phyloP scores from a whole-genome alignment of 164 flowering plant species.

The Houttuynia cordata region DNA sequence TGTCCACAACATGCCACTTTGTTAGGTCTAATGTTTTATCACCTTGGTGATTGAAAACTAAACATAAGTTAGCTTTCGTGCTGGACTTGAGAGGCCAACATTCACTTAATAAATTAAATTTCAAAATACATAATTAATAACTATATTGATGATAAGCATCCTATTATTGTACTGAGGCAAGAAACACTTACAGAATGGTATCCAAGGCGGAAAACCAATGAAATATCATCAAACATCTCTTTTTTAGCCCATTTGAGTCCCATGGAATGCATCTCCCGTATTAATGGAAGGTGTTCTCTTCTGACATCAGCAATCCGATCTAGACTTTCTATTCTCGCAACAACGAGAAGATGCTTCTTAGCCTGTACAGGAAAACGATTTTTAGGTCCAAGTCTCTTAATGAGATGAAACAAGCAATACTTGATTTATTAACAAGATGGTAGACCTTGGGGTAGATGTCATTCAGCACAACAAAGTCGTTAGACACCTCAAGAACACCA shows the following conservation, averaged over 20 bases:
- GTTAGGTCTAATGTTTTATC: too few relatives aligned
- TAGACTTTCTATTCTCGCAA: slow-evolving; percentile 62
- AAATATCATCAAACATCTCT: slow-evolving; percentile 45
- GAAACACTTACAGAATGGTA: slow-evolving; percentile 62
- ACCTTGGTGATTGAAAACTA: too few relatives aligned
- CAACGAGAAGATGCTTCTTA: slow-evolving; percentile 51
- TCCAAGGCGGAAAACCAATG: slow-evolving; percentile 75
- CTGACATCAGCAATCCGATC: slow-evolving; percentile 60
- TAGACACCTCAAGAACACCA: slow-evolving; percentile 42
- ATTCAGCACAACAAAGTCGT: slow-evolving; percentile 60
- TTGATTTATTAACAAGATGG: not conserved
- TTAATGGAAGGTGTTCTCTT: slow-evolving; percentile 44
- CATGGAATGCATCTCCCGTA: slow-evolving; percentile 54
- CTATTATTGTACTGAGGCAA: not conserved
- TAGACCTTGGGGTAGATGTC: slow-evolving; percentile 78
- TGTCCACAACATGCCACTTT: too few relatives aligned
- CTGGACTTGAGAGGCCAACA: not conserved
- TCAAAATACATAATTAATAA: too few relatives aligned
- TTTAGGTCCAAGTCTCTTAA: not conserved
- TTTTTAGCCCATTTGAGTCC: slow-evolving; percentile 66
- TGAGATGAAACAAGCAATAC: not conserved
- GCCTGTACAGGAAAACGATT: slow-evolving; percentile 36
- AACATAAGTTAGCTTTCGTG: not conserved
- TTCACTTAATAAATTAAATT: not conserved
- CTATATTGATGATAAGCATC: not conserved